Percentiles rank a stretch among this genome's conserved stretches.
phyloP scores from a whole-genome alignment of 148 eudicot species.

The Spergularia bocconei region DNA sequence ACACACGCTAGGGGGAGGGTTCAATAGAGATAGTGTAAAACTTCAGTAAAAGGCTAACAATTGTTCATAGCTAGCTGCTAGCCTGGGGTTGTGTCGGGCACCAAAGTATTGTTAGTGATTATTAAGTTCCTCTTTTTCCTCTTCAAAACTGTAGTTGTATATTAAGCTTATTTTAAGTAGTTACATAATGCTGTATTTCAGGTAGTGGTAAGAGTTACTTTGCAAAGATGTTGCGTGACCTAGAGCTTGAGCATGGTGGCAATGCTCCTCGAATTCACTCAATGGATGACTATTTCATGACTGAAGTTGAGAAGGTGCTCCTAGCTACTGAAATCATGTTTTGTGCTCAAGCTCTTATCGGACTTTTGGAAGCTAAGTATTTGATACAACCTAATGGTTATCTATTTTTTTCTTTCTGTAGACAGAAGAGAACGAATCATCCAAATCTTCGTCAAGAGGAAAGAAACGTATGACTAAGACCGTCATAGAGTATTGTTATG shows the following conservation, averaged over 20 bases:
- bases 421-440: constrained; percentile 70
- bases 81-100: too few relatives aligned
- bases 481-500: constrained; percentile 94
- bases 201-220: constrained; percentile 99
- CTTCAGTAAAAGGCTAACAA: too few relatives aligned
- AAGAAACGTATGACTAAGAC: constrained; percentile 62
- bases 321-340: constrained; percentile 14
- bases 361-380: neutral
- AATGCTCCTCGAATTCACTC: constrained; percentile 92
- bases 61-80: too few relatives aligned
- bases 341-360: neutral
- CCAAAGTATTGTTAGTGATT: too few relatives aligned
- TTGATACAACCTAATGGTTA: neutral
- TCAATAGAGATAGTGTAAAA: too few relatives aligned
- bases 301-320: constrained; percentile 93
- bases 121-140: too few relatives aligned
- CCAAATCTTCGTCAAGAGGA: constrained; percentile 58
- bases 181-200: constrained; percentile 26
- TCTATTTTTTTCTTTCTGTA: constrained; percentile 19
- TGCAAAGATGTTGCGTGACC: constrained; percentile 86
- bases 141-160: neutral
- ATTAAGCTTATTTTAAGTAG: neutral
- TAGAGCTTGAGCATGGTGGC: constrained; percentile 96
- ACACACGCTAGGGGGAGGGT: too few relatives aligned
- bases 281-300: constrained; percentile 99